Percentiles rank a stretch among this genome's conserved stretches.
These are phyloP conservation scores for Blepharisma stoltei DNA, from an alignment of 73 alveolate genomes.

Conservation along the genomic window DNA sequence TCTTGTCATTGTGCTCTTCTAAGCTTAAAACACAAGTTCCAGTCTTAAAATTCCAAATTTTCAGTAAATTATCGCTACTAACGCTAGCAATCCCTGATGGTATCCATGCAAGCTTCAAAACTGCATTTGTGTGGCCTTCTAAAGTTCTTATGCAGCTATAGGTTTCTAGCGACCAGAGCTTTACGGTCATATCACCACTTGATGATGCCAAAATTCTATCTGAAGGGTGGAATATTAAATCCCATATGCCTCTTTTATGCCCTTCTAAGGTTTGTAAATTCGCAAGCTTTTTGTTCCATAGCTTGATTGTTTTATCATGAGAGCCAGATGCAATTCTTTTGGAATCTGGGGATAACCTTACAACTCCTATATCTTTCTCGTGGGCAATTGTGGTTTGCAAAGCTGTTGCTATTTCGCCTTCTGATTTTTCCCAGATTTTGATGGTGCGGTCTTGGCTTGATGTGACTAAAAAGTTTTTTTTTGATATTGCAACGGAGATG, in stretches of 20 bases:
- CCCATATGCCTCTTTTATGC: conserved; percentile 97
- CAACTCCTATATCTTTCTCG: conserved; percentile 87
- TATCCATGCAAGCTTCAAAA: conserved; percentile 79
- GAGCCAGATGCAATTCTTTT: conserved; percentile 90
- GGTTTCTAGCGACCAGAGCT: conserved; percentile 87
- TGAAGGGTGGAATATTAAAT: conserved; percentile 84
- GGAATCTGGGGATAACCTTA: conserved; percentile 88
- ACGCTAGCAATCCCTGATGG: conserved; percentile 82
- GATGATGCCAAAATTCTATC: conserved; percentile 94
- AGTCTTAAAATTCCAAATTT: conserved; percentile 94
- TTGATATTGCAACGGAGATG: conserved; percentile 64
- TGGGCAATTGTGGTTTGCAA: conserved; percentile 81
- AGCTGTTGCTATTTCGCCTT: conserved; percentile 57
- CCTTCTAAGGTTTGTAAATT: conserved; percentile 62
- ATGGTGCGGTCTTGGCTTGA: conserved; percentile 81
- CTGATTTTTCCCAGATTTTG: conserved; percentile 72
- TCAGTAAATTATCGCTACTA: conserved; percentile 82
- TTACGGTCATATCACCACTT: conserved; percentile 84
- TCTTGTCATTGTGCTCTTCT: conserved; percentile 91
- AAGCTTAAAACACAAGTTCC: conserved; percentile 81
- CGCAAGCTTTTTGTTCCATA: conserved; percentile 49
- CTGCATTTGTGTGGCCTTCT: conserved; percentile 82
- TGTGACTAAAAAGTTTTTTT: conserved; percentile 65
- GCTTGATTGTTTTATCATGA: conserved; percentile 87
- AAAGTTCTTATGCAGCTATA: conserved; percentile 81